Conservation (phyloP, 495 filamentous ascomycete species). For the Podospora tetraspora region DNA sequence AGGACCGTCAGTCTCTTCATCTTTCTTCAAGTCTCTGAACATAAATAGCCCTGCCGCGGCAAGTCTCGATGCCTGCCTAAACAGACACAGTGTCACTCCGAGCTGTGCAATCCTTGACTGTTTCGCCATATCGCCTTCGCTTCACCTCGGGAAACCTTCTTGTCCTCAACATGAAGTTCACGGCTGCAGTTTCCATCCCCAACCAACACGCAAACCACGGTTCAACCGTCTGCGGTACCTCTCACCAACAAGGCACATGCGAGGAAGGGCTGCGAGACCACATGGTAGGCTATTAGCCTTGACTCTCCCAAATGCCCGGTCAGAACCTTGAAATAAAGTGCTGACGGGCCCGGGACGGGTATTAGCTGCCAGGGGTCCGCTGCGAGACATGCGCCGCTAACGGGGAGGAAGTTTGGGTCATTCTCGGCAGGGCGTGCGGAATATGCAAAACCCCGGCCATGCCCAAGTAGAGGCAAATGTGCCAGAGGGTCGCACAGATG, state of each 20-base stretch:
- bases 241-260: not conserved
- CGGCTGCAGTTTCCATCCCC: not conserved
- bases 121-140: not conserved
- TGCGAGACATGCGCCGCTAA: slow-evolving; percentile 34
- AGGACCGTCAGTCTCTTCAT: not conserved
- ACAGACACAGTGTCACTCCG: not conserved
- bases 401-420: slow-evolving; percentile 47
- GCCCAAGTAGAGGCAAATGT: no score
- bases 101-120: not conserved
- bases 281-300: not conserved
- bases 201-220: not conserved
- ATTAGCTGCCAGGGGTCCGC: slow-evolving; percentile 27
- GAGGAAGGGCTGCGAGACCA: not conserved
- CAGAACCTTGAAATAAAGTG: no score
- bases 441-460: slow-evolving; percentile 39
- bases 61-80: no score
- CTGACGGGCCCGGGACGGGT: slow-evolving; percentile 1
- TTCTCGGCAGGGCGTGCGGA: slow-evolving; percentile 41
- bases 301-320: not conserved
- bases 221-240: not conserved
- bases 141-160: not conserved
- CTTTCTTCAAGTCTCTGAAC: not conserved
- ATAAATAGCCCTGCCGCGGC: not conserved
- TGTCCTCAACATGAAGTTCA: not conserved
- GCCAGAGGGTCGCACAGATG: no score